Conservation (phyloP, 331 rosid species). For the Pyracantha coccinea region DNA sequence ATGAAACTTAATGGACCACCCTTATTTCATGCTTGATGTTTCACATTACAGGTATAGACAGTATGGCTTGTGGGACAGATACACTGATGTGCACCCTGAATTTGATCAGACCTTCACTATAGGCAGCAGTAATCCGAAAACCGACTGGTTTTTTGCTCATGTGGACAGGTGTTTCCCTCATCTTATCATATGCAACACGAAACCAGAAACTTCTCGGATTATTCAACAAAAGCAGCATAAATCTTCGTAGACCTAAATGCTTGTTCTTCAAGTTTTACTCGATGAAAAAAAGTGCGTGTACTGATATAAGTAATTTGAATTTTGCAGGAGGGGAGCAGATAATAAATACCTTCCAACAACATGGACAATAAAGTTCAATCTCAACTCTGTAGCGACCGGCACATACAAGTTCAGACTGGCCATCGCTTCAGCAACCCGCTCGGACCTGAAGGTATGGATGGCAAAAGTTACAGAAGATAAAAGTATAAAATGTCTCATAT, state of each 20-base stretch:
- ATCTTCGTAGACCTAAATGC: slow-evolving; percentile 3
- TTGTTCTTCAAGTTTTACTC: not conserved
- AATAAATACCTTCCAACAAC: slow-evolving; percentile 25
- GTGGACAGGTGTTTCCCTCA: slow-evolving; percentile 24
- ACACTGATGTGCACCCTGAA: slow-evolving; percentile 31
- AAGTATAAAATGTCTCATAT: not conserved
- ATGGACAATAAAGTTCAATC: slow-evolving; percentile 33
- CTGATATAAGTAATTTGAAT: not conserved
- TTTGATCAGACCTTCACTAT: slow-evolving; percentile 26
- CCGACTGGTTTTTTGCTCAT: slow-evolving; percentile 43
- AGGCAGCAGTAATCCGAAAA: slow-evolving; percentile 33
- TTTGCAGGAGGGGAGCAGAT: slow-evolving; percentile 30
- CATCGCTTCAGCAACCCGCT: slow-evolving; percentile 34
- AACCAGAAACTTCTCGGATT: not conserved
- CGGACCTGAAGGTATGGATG: slow-evolving; percentile 23
- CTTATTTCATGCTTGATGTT: not conserved
- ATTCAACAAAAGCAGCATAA: not conserved
- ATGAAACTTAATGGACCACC: not conserved
- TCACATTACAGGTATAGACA: slow-evolving; percentile 35
- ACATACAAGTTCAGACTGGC: slow-evolving; percentile 24
- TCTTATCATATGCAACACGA: not conserved
- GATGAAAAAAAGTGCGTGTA: not conserved
- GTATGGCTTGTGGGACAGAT: slow-evolving; percentile 43
- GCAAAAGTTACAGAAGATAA: not conserved
- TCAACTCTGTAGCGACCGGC: slow-evolving; percentile 19